Percentiles rank a stretch among this genome's conserved stretches.
Conservation (phyloP, 805 yeast species). For the Saccharomycopsis sp. region DNA sequence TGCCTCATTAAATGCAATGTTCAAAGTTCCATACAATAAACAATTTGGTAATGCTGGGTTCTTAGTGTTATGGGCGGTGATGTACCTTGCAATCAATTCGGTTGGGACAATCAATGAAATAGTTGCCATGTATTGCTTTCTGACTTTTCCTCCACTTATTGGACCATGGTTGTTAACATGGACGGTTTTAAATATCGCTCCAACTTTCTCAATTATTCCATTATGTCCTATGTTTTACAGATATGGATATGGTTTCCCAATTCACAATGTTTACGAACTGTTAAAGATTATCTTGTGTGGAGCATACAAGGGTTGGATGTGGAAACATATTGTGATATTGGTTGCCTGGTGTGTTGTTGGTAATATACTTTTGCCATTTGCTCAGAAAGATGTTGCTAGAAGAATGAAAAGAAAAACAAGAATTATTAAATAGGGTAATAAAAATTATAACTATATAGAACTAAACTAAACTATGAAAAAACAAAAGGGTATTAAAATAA, state of each 20-base stretch:
- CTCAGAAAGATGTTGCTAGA: slow-evolving; percentile 36
- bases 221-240: slow-evolving; percentile 41
- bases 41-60: slow-evolving; percentile 67
- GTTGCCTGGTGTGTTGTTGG: slow-evolving; percentile 54
- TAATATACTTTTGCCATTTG: slow-evolving; percentile 37
- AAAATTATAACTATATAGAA: too few species aligned
- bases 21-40: slow-evolving; percentile 51
- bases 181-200: slow-evolving; percentile 62
- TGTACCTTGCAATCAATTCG: slow-evolving; percentile 63
- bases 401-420: slow-evolving; percentile 29
- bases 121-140: slow-evolving; percentile 43
- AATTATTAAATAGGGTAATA: too few species aligned
- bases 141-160: slow-evolving; percentile 51
- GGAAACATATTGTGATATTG: slow-evolving; percentile 53
- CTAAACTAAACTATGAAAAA: too few species aligned
- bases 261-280: slow-evolving; percentile 57
- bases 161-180: slow-evolving; percentile 70
- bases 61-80: slow-evolving; percentile 65
- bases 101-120: slow-evolving; percentile 74
- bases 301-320: slow-evolving; percentile 49
- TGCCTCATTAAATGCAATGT: slow-evolving; percentile 57
- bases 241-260: slow-evolving; percentile 64
- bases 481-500: too few species aligned
- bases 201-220: slow-evolving; percentile 61
- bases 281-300: slow-evolving; percentile 52